These are phyloP conservation scores for Mucor mucedo DNA, from an alignment of 371 early-diverging fungal species.

Conservation along the genomic window DNA sequence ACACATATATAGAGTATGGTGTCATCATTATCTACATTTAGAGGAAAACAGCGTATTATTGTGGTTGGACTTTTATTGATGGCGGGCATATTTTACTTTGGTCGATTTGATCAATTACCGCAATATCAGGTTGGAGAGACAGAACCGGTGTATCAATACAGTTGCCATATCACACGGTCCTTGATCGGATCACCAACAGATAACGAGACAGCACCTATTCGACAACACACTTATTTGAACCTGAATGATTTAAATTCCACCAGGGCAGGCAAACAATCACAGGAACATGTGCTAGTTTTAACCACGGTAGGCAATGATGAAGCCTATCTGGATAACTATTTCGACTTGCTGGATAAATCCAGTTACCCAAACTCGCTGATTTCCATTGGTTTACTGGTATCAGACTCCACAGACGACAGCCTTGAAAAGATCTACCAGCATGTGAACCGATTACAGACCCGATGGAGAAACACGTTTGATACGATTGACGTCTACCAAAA, in stretches of 20 bases:
- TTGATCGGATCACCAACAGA: neutral
- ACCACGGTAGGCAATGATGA: conserved; percentile 52
- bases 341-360: conserved; percentile 44
- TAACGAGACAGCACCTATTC: neutral
- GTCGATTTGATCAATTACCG: neutral
- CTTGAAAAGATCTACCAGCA: conserved; percentile 39
- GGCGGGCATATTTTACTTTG: neutral
- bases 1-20: neutral
- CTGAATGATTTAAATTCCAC: conserved; percentile 24
- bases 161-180: conserved; percentile 20
- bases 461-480: conserved; percentile 38
- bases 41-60: conserved; percentile 16
- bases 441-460: conserved; percentile 23
- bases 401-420: conserved; percentile 51
- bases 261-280: conserved; percentile 12
- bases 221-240: conserved; percentile 18
- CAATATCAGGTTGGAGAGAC: neutral
- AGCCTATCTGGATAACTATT: conserved; percentile 52
- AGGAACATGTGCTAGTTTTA: conserved; percentile 41
- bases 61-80: conserved; percentile 10
- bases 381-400: conserved; percentile 52
- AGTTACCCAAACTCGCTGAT: conserved; percentile 46
- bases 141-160: conserved; percentile 9
- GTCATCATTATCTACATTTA: conserved; percentile 13
- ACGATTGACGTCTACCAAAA: conserved; percentile 28